Evolutionary conservation across 208 protist genomes (phyloP), one percentile per base, ranked within the genome.

Genomic region (Trypanosoma grayi): DNA sequence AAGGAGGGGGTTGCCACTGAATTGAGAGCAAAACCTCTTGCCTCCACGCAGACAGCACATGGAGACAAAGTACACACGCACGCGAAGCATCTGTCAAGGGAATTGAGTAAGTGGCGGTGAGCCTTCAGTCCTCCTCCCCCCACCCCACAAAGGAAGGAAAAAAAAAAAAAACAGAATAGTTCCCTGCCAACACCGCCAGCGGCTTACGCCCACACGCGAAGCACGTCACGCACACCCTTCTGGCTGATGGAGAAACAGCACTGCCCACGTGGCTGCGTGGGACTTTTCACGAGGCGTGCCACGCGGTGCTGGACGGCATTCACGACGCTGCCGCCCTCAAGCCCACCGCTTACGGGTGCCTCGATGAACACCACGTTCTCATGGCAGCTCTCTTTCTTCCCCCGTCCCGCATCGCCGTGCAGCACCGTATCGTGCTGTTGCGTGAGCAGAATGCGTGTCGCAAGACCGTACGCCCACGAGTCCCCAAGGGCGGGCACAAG

Each of bases 401-500:
- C 18, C 11, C 45, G 14, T 20, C 34, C 39, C 6, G 1, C 43
- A 31, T 43, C 28, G 25, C 52, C 66, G 10, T 43, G 8, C 0
- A 45, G 41, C 22, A 78, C 6, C 0, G 64, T 44, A 64, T 86
- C 76, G 73, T 91, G 87, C 22, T 90, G 83, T 10, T 75, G 83
- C 14, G 59, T 77, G 4, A 96, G 78, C 25, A 92, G 28, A 16
- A 96, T 25, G 18, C 90, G 76, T 9, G 71, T 80, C 5, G 66
- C 50, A 16, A 87, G 46, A 10, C 70, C 73, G 52, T 77, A 73
- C 2, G 66, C 77, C 85, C 87, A 96, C 13, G 64, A 47, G 48
- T 93, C 83, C 1, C 90, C 90, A 0, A 96, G 62, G 0, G 90
- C 82, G 0, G 90, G 90, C 1, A 93, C 28, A 4, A 92, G 72